Conservation (phyloP, 164 flowering plant genomes). For the Taxillus chinensis region DNA sequence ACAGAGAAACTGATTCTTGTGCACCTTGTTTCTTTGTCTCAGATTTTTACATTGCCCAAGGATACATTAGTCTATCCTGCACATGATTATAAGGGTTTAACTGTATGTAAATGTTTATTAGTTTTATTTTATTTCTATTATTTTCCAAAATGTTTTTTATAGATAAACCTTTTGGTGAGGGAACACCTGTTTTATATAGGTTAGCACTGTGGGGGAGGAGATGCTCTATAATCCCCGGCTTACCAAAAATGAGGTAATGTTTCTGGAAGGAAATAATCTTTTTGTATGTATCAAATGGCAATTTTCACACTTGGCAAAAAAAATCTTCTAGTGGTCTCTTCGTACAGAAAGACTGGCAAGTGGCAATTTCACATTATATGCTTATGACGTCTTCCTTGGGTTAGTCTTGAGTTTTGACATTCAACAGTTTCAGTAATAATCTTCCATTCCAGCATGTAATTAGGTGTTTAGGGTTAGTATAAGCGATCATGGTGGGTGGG, state of each 20-base stretch:
- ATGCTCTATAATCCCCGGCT: conserved; percentile 70
- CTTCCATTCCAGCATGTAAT: too few relatives aligned
- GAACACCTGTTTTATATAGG: conserved; percentile 28
- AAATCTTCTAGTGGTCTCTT: too few relatives aligned
- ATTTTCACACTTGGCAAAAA: too few relatives aligned
- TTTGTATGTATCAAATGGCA: neutral
- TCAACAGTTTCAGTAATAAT: too few relatives aligned
- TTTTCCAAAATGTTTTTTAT: neutral
- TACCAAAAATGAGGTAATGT: conserved; percentile 65
- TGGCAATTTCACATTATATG: too few relatives aligned
- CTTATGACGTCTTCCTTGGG: too few relatives aligned
- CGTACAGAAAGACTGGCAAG: too few relatives aligned
- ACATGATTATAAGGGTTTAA: conserved; percentile 92
- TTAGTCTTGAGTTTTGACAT: too few relatives aligned
- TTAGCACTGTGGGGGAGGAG: conserved; percentile 90
- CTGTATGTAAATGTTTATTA: conserved; percentile 33
- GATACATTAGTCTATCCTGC: conserved; percentile 84
- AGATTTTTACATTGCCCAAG: conserved; percentile 89
- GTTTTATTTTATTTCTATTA: neutral
- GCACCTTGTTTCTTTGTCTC: conserved; percentile 7
- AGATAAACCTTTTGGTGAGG: conserved; percentile 9
- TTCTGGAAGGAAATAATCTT: neutral
- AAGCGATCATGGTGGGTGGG: too few relatives aligned
- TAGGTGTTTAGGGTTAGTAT: too few relatives aligned
- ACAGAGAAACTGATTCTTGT: neutral